A percentile compares a stretch with the other conserved stretches of the same genome.
phyloP scores from a whole-genome alignment of 495 filamentous ascomycete species.

The Halenospora varia region DNA sequence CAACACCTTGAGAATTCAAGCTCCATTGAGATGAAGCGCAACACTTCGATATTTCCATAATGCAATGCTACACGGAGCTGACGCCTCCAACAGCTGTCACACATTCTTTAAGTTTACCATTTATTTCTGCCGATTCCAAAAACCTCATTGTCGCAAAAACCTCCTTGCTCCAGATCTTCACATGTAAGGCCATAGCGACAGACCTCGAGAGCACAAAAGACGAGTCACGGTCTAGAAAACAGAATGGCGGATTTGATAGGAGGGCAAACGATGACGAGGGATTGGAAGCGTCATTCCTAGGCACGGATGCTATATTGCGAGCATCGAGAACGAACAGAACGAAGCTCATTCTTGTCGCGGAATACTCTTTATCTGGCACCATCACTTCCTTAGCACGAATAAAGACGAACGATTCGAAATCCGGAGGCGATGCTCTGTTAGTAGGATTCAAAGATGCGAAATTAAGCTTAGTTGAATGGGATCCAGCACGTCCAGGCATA shows the following conservation, averaged over 20 bases:
- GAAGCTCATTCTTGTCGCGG: conserved; percentile 81
- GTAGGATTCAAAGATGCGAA: conserved; percentile 86
- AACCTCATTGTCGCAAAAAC: conserved; percentile 88
- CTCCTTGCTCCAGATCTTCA: conserved; percentile 87
- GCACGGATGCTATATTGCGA: conserved; percentile 48
- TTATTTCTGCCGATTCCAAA: conserved; percentile 66
- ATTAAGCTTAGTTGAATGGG: conserved; percentile 91
- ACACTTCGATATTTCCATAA: conserved; percentile 23
- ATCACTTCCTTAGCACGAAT: conserved; percentile 77
- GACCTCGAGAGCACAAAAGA: conserved; percentile 41
- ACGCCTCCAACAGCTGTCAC: conserved; percentile 89
- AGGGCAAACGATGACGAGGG: conserved; percentile 55
- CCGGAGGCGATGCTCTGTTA: conserved; percentile 82
- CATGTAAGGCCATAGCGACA: conserved; percentile 48
- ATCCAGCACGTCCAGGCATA: conserved; percentile 70
- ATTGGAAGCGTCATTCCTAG: conserved; percentile 55
- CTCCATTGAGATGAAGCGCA: conserved; percentile 4
- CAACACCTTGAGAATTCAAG: neutral
- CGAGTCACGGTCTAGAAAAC: conserved; percentile 1
- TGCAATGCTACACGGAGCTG: conserved; percentile 83
- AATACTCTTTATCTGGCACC: conserved; percentile 77
- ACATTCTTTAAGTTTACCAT: conserved; percentile 75
- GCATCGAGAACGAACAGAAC: conserved; percentile 56
- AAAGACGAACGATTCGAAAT: conserved; percentile 61
- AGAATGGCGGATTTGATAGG: conserved; percentile 21